Percentiles rank a stretch among this genome's conserved stretches.
phyloP scores from a whole-genome alignment of 345 rosid species.

The Anacardium occidentale region DNA sequence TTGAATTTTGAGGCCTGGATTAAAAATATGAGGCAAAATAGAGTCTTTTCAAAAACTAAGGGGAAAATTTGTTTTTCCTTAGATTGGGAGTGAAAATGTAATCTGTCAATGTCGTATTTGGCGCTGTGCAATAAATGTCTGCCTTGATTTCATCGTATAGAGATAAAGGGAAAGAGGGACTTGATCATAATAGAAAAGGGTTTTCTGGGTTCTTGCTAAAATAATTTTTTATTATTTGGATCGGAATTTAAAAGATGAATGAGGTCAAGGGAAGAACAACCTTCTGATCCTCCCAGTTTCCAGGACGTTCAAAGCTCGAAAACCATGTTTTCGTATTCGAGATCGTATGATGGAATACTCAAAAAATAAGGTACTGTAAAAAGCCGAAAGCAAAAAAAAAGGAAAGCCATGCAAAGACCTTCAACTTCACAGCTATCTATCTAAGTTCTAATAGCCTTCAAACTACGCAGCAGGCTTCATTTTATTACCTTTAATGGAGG shows the following conservation, averaged over 20 bases:
- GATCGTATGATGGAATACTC: too few species aligned
- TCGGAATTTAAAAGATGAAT: not conserved
- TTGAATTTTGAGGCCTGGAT: too few species aligned
- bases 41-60: too few species aligned
- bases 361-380: not conserved
- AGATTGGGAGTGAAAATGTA: too few species aligned
- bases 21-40: too few species aligned
- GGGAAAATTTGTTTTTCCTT: too few species aligned
- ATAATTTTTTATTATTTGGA: not conserved
- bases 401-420: not conserved
- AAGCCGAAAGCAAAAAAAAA: too few species aligned
- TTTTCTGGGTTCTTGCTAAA: too few species aligned
- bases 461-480: not conserved
- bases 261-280: not conserved
- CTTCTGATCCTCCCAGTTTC: not conserved
- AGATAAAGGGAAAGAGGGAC: not conserved
- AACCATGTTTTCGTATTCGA: not conserved
- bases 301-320: not conserved
- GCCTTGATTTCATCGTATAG: not conserved
- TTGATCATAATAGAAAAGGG: too few species aligned
- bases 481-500: constrained; percentile 39
- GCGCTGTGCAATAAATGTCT: not conserved
- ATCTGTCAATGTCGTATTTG: not conserved
- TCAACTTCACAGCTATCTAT: too few species aligned
- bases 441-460: not conserved